Conservation (phyloP, 2,329 filamentous ascomycete genomes). For the Talaromyces sp. region DNA sequence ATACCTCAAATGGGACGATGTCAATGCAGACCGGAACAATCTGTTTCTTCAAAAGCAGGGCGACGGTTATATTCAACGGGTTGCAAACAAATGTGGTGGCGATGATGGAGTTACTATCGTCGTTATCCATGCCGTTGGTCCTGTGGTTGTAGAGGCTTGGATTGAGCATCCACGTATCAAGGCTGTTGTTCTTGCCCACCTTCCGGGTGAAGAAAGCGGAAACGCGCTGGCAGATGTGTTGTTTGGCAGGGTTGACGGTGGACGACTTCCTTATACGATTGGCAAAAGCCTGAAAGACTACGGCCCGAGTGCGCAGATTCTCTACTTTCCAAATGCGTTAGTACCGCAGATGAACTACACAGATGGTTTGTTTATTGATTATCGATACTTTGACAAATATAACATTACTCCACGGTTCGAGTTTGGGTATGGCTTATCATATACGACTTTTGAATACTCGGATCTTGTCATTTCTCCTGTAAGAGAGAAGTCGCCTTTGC, state of each 20-base stretch:
- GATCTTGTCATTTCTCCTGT: conserved; percentile 51
- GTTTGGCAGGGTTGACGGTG: conserved; percentile 74
- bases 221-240: conserved; percentile 77
- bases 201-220: conserved; percentile 84
- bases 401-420: conserved; percentile 74
- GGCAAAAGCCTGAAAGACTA: conserved; percentile 73
- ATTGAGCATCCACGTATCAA: conserved; percentile 74
- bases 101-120: conserved; percentile 71
- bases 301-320: conserved; percentile 66
- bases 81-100: conserved; percentile 65
- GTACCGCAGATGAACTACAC: conserved; percentile 79
- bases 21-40: conserved; percentile 77
- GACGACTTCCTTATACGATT: conserved; percentile 85
- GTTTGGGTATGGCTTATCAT: conserved; percentile 83
- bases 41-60: conserved; percentile 72
- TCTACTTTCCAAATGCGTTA: conserved; percentile 67
- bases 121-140: conserved; percentile 81
- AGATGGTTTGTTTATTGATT: conserved; percentile 85
- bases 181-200: conserved; percentile 75
- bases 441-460: conserved; percentile 68
- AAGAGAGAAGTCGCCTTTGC: conserved; percentile 50
- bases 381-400: conserved; percentile 80
- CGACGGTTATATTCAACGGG: conserved; percentile 70
- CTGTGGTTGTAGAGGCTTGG: conserved; percentile 77
- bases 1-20: conserved; percentile 59